A percentile compares a stretch with the other conserved stretches of the same genome.
These are phyloP conservation scores for Nakazawaea siamensis DNA, from an alignment of 805 yeast species.

Conservation along the genomic window DNA sequence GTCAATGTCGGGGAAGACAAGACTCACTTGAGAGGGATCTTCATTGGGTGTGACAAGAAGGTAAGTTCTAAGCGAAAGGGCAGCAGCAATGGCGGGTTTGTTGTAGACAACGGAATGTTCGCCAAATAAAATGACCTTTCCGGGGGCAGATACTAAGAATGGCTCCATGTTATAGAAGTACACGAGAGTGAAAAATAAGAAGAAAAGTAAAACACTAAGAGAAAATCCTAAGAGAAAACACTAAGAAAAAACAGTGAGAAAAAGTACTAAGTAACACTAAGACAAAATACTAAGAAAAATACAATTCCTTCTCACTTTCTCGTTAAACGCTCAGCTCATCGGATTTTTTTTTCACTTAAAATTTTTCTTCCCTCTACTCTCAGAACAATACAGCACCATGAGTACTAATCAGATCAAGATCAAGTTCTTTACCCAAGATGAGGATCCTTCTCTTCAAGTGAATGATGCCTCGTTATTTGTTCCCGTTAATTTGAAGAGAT, in stretches of 20 bases:
- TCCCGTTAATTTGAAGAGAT: slow-evolving; percentile 79
- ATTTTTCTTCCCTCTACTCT: too few species aligned
- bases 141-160: slow-evolving; percentile 87
- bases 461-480: slow-evolving; percentile 79
- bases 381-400: too few species aligned
- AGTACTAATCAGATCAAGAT: slow-evolving; percentile 77
- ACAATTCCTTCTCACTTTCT: too few species aligned
- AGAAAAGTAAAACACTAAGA: too few species aligned
- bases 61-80: slow-evolving; percentile 79
- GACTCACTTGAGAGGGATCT: slow-evolving; percentile 34
- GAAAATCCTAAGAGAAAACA: too few species aligned
- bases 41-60: slow-evolving; percentile 48
- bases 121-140: slow-evolving; percentile 92
- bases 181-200: too few species aligned
- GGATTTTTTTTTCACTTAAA: too few species aligned
- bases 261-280: too few species aligned
- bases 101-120: slow-evolving; percentile 95
- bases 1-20: slow-evolving; percentile 81
- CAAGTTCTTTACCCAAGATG: slow-evolving; percentile 80
- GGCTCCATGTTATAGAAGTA: too few species aligned
- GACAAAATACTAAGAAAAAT: too few species aligned
- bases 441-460: slow-evolving; percentile 62
- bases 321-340: too few species aligned
- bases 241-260: too few species aligned
- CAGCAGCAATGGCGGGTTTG: slow-evolving; percentile 95